Conservation (phyloP, 208 protist genomes). For the Pavlovales sp. region DNA sequence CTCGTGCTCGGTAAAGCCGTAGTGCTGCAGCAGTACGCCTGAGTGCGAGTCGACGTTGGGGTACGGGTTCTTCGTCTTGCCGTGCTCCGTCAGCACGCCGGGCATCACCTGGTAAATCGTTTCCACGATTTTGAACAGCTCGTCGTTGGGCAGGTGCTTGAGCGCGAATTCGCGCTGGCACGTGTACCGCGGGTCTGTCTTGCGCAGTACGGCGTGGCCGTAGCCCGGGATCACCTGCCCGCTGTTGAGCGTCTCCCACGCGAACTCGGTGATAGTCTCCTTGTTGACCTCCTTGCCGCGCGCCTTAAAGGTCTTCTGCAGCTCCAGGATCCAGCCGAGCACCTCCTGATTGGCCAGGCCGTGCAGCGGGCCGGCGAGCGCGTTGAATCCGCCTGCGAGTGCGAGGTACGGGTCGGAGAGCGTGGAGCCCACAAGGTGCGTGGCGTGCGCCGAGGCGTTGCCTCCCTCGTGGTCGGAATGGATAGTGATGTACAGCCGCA, state of each 20-base stretch:
- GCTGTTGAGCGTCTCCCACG: slow-evolving; percentile 80
- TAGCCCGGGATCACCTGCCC: slow-evolving; percentile 83
- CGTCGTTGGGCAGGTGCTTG: slow-evolving; percentile 89
- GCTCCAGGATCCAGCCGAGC: slow-evolving; percentile 69
- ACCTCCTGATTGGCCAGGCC: slow-evolving; percentile 96
- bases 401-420: slow-evolving; percentile 95
- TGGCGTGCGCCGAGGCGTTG: slow-evolving; percentile 94
- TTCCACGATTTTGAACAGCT: slow-evolving; percentile 86
- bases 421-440: slow-evolving; percentile 88
- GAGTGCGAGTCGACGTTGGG: slow-evolving; percentile 96
- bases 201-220: slow-evolving; percentile 94
- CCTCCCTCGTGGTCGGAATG: slow-evolving; percentile 75
- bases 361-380: slow-evolving; percentile 87
- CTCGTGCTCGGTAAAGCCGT: slow-evolving; percentile 86
- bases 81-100: slow-evolving; percentile 88
- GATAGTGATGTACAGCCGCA: slow-evolving; percentile 91
- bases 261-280: slow-evolving; percentile 74
- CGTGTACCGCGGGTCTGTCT: slow-evolving; percentile 95
- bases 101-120: slow-evolving; percentile 84
- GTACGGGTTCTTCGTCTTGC: slow-evolving; percentile 85
- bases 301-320: slow-evolving; percentile 52
- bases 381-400: slow-evolving; percentile 56
- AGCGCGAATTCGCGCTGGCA: slow-evolving; percentile 92
- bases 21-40: slow-evolving; percentile 76
- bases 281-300: slow-evolving; percentile 56